Evolutionary conservation across 106 monocot species (phyloP).

Genomic region (Platanthera zijinensis): DNA sequence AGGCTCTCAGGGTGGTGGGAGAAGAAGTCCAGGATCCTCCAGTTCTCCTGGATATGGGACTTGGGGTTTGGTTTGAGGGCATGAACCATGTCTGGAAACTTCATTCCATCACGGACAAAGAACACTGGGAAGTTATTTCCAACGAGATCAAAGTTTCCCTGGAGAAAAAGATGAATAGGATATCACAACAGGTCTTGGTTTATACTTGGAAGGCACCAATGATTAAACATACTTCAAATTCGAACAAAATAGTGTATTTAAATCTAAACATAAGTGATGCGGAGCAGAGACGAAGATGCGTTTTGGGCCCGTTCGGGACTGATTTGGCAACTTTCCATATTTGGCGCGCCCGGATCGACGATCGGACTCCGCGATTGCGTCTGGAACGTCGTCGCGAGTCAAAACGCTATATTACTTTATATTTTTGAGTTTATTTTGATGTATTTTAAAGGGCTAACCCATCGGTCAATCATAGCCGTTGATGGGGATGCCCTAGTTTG

Average conservation of each 20-base stretch:
- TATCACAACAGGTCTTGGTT: background rate
- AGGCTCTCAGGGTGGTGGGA: slow-evolving; percentile 9
- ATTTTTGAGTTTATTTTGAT: no score
- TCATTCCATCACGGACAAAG: slow-evolving; percentile 19
- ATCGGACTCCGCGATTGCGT: no score
- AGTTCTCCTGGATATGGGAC: slow-evolving; percentile 9
- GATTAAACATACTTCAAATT: background rate
- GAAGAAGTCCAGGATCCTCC: slow-evolving; percentile 6
- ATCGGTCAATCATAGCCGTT: no score
- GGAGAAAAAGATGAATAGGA: background rate
- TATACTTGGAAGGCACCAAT: background rate
- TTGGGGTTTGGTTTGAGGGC: slow-evolving; percentile 15
- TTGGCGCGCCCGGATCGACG: no score
- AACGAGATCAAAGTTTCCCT: slow-evolving; percentile 20
- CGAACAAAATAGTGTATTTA: background rate
- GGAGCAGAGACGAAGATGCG: no score
- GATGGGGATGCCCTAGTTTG: no score
- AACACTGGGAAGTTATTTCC: slow-evolving; percentile 22
- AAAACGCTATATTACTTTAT: no score
- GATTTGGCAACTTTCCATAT: no score
- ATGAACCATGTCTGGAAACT: slow-evolving; percentile 23
- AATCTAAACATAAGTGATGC: no score
- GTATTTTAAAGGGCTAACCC: no score
- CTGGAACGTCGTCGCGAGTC: no score
- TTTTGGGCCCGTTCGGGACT: no score